Percentiles rank a stretch among this genome's conserved stretches.
Evolutionary conservation across 2,329 filamentous ascomycete species (phyloP).

Genomic region (Colletotrichum siamense): DNA sequence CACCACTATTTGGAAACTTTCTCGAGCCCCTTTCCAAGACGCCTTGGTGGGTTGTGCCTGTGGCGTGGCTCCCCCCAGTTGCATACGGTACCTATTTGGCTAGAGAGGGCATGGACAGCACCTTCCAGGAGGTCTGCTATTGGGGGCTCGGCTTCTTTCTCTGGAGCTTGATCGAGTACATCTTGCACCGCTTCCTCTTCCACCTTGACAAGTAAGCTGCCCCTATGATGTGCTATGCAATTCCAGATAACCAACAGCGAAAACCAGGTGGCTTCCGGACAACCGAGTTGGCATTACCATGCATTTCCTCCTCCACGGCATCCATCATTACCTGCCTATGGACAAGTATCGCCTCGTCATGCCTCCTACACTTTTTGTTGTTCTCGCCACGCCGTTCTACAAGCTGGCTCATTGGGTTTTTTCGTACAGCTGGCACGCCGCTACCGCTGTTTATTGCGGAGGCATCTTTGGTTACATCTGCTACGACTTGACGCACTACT

Average conservation of each 20-base stretch:
- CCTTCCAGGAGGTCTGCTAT: slow-evolving; percentile 58
- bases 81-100: slow-evolving; percentile 74
- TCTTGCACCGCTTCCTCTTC: slow-evolving; percentile 88
- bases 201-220: slow-evolving; percentile 84
- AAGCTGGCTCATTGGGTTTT: slow-evolving; percentile 85
- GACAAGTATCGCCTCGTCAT: slow-evolving; percentile 96
- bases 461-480: slow-evolving; percentile 95
- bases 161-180: slow-evolving; percentile 92
- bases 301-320: slow-evolving; percentile 94
- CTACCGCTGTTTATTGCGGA: slow-evolving; percentile 80
- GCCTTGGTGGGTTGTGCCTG: slow-evolving; percentile 89
- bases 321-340: slow-evolving; percentile 99
- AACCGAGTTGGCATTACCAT: slow-evolving; percentile 85
- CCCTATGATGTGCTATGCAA: not conserved
- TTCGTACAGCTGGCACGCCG: slow-evolving; percentile 84
- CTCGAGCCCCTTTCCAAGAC: slow-evolving; percentile 97
- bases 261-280: slow-evolving; percentile 79
- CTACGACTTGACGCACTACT: slow-evolving; percentile 98
- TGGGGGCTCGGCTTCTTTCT: slow-evolving; percentile 75
- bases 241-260: slow-evolving; percentile 32
- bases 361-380: slow-evolving; percentile 87
- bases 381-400: slow-evolving; percentile 89
- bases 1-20: slow-evolving; percentile 96
- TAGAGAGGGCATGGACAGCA: slow-evolving; percentile 61
- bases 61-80: slow-evolving; percentile 83